phyloP scores from a whole-genome alignment of 768 basidiomycete genomes.

The Chalciporus pseudorubinellus region DNA sequence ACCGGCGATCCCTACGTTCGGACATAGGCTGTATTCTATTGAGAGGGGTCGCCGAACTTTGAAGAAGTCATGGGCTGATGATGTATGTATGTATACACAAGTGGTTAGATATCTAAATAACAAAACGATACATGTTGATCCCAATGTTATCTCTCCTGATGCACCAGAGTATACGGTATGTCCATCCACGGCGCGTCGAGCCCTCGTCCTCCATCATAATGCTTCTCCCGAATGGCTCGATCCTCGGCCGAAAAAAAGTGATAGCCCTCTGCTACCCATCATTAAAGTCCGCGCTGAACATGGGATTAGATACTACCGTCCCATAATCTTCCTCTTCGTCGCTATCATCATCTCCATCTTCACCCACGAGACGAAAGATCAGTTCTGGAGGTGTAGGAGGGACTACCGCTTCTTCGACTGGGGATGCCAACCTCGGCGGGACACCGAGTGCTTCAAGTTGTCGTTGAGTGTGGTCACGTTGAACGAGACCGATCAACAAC shows the following conservation, averaged over 20 bases:
- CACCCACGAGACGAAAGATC: constrained; percentile 22
- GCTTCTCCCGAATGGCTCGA: neutral
- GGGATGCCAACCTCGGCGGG: neutral
- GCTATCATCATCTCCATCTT: constrained; percentile 17
- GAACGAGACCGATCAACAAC: constrained; percentile 44
- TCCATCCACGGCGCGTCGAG: neutral
- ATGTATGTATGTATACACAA: neutral
- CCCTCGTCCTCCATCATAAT: neutral
- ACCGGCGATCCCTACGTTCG: too few species aligned
- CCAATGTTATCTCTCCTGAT: neutral
- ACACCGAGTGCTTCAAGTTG: neutral
- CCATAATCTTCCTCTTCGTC: constrained; percentile 33
- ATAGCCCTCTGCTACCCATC: constrained; percentile 27
- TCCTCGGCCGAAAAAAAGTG: constrained; percentile 24
- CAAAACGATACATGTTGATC: neutral
- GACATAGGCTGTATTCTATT: too few species aligned
- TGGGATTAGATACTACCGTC: constrained; percentile 13
- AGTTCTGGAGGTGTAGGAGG: constrained; percentile 1
- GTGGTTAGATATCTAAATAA: constrained; percentile 16
- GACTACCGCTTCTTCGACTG: neutral
- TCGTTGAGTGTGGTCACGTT: constrained; percentile 25
- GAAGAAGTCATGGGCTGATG: too few species aligned
- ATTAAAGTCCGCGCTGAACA: constrained; percentile 20
- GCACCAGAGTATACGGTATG: constrained; percentile 5
- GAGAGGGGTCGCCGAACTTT: too few species aligned